Evolutionary conservation across 164 flowering plant species (phyloP).

Genomic region (Warburgia ugandensis): DNA sequence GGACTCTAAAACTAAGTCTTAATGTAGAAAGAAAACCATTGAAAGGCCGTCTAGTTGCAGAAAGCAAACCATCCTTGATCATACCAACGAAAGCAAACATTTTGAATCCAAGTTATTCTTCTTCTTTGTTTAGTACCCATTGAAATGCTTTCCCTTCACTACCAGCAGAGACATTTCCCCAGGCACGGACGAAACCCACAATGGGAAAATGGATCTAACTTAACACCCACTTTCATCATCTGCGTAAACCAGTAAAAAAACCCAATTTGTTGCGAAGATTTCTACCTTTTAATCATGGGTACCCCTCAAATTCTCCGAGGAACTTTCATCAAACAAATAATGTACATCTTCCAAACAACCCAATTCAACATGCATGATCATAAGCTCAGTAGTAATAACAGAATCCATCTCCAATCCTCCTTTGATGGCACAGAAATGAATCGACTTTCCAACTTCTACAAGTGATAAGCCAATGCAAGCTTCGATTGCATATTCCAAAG

Average conservation of each 20-base stretch:
- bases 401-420: conserved; percentile 9
- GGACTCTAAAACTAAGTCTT: no score
- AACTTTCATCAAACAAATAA: conserved; percentile 9
- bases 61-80: no score
- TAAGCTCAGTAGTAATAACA: conserved; percentile 11
- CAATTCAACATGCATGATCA: conserved; percentile 10
- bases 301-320: conserved; percentile 10
- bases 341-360: conserved; percentile 12
- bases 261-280: conserved; percentile 8
- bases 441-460: conserved; percentile 5
- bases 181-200: conserved; percentile 13
- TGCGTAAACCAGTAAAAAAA: conserved; percentile 10
- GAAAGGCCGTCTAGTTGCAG: no score
- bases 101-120: conserved; percentile 3
- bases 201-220: conserved; percentile 10
- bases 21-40: no score
- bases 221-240: conserved; percentile 8
- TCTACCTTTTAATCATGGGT: conserved; percentile 14
- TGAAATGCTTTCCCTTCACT: conserved; percentile 15
- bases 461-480: conserved; percentile 7
- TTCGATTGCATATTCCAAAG: conserved; percentile 14
- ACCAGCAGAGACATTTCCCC: conserved; percentile 12
- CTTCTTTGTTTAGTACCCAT: conserved; percentile 16
- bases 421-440: conserved; percentile 13
- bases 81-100: no score